These are phyloP conservation scores for Domatiomyces globalis DNA, from an alignment of 2,329 filamentous ascomycete species.

Conservation along the genomic window DNA sequence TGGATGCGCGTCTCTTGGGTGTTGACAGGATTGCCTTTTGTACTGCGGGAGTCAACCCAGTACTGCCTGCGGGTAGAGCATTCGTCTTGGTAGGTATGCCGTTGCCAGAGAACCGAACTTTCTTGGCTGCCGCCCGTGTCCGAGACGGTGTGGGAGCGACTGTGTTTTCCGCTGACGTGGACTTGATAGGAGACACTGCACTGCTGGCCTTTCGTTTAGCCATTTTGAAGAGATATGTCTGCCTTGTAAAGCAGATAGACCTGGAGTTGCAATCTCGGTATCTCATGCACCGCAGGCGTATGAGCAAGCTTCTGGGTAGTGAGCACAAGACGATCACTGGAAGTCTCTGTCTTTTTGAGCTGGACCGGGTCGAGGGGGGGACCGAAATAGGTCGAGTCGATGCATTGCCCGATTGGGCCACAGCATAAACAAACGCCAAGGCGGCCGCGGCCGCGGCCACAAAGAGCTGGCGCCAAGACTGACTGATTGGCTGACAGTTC, in stretches of 20 bases:
- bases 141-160: slow-evolving; percentile 10
- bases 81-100: slow-evolving; percentile 15
- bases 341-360: no score
- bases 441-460: no score
- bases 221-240: not conserved
- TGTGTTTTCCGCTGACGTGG: slow-evolving; percentile 2
- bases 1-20: slow-evolving; percentile 13
- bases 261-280: no score
- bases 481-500: not conserved
- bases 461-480: not conserved
- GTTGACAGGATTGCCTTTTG: slow-evolving; percentile 26
- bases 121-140: slow-evolving; percentile 24
- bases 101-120: slow-evolving; percentile 34
- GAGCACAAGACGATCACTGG: no score
- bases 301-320: no score
- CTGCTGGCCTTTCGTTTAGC: not conserved
- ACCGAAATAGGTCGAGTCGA: not conserved
- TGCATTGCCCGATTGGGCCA: not conserved
- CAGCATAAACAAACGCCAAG: not conserved
- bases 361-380: no score
- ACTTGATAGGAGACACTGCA: slow-evolving; percentile 14
- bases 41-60: slow-evolving; percentile 33
- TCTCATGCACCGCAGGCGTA: no score
- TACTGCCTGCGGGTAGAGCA: slow-evolving; percentile 18
- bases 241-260: no score